Base-by-base conservation (phyloP, 768 basidiomycete species). In the Mycena latifolia region DNA sequence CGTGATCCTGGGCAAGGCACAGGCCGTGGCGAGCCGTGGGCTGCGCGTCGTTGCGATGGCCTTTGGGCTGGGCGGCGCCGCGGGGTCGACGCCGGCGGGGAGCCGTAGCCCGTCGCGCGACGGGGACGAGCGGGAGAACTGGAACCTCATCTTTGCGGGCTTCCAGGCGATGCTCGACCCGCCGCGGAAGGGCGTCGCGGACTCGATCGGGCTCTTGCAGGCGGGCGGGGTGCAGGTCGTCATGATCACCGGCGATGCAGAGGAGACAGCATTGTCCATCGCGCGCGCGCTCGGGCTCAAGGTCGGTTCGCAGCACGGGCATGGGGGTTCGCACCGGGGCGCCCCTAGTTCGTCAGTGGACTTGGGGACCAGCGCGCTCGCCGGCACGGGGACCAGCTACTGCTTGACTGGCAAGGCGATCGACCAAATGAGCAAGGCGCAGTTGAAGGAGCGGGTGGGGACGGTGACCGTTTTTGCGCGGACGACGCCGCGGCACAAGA, bases 211-310 rank as follows among this genome's bases (percentile, higher is more conserved):
- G 41, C 80, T 92, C 29, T 81, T 98, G 37, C 93, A 96, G 73
- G 79, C 83, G 28, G 96, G 93, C 27, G 95, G 96, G 6, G 92
- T 99, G 53, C 95, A 96, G 72, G 90, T 98, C n/a, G 91, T 98
- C 47, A 98, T 99, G 96, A 98, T 98, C 74, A 98, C 97, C 0
- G 96, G 96, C 5, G 96, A 99, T 72, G 91, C 95, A 37, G 94
- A 96, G 77, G 85, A 90, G 59, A 99, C 96, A 0, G 96, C 97
- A 3, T 73, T 96, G 35, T 89, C 93, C 53, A 97, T 98, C 62
- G 97, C 95, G 37, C 85, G 88, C 73, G 85, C 94, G 72, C 86
- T 99, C 20, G 96, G 96, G 27, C 80, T 98, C 71, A 85, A 88
- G 14, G 86, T 96, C 27, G 89, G 89, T 47, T 83, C 95, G 58